phyloP scores from a whole-genome alignment of 2,329 filamentous ascomycete genomes.

The Fusarium coffeatum region DNA sequence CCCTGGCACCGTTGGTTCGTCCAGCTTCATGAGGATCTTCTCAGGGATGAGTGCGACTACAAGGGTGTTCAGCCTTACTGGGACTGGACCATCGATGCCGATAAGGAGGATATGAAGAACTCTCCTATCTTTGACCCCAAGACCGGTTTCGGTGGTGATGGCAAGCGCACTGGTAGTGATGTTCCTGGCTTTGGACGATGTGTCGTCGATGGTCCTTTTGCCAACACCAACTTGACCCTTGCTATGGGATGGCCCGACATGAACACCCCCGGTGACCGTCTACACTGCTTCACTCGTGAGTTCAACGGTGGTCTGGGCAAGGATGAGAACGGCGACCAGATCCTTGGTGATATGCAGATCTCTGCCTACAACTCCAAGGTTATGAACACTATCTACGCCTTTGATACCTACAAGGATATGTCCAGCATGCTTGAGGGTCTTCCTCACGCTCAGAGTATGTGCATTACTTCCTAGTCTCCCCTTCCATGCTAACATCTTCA shows the following conservation, averaged over 20 bases:
- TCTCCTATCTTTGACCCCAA: conserved; percentile 17
- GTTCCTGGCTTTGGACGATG: conserved; percentile 14
- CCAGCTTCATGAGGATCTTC: conserved; percentile 18
- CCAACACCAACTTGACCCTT: conserved; percentile 16
- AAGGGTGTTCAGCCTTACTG: conserved; percentile 24
- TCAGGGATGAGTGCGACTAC: conserved; percentile 13
- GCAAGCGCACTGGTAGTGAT: background rate
- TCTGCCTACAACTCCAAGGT: conserved; percentile 4
- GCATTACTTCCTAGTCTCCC: fast-evolving
- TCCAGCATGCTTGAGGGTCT: conserved; percentile 10
- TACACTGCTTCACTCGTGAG: conserved; percentile 21
- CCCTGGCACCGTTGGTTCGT: conserved; percentile 25
- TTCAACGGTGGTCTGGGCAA: conserved; percentile 4
- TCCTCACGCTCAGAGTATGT: conserved; percentile 24
- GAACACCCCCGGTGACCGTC: background rate
- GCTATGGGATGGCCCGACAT: conserved; percentile 25
- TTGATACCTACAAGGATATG: conserved; percentile 15
- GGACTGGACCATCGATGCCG: conserved; percentile 24
- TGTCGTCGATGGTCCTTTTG: conserved; percentile 22
- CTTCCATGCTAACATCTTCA: background rate
- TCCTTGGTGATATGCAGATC: conserved; percentile 21
- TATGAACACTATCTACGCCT: conserved; percentile 22
- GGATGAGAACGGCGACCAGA: background rate
- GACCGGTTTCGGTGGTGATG: conserved; percentile 17
- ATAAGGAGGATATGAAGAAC: conserved; percentile 1